Percentiles rank a stretch among this genome's conserved stretches.
These are phyloP conservation scores for Thalassiosira mediterranea DNA, from an alignment of 352 stramenopile species.

Conservation along the genomic window DNA sequence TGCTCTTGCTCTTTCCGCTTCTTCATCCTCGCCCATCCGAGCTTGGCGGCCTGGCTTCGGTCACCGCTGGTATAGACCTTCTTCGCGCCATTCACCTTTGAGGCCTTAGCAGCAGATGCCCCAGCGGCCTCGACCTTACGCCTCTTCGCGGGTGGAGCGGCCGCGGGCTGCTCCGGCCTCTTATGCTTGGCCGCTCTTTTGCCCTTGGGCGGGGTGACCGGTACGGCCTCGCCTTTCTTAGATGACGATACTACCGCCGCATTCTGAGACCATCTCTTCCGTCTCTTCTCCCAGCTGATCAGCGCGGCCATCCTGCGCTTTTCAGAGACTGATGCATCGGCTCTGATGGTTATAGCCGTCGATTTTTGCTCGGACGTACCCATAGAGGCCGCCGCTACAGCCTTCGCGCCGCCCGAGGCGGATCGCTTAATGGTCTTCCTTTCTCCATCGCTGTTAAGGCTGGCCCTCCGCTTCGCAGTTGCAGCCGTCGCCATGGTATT, in stretches of 20 bases:
- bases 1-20: too few species aligned
- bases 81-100: conserved; percentile 8
- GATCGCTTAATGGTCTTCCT: conserved; percentile 2
- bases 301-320: conserved; percentile 46
- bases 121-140: conserved; percentile 7
- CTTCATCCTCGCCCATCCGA: conserved; percentile 28
- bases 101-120: background rate
- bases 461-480: conserved; percentile 12
- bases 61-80: too few species aligned
- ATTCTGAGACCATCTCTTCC: too few species aligned
- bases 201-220: too few species aligned
- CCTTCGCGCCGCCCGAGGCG: background rate
- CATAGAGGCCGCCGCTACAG: background rate
- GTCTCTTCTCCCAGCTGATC: conserved; percentile 39
- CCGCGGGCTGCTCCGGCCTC: too few species aligned
- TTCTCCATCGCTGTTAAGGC: conserved; percentile 15
- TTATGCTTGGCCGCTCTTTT: too few species aligned
- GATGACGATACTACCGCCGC: too few species aligned
- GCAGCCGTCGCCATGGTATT: conserved; percentile 25
- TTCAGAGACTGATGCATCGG: background rate
- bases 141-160: conserved; percentile 11
- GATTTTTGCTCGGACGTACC: background rate
- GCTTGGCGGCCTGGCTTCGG: conserved; percentile 22
- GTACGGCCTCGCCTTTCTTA: too few species aligned
- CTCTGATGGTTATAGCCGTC: background rate